These are phyloP conservation scores for Quercus alba DNA, from an alignment of 306 rosid genomes.

Conservation along the genomic window DNA sequence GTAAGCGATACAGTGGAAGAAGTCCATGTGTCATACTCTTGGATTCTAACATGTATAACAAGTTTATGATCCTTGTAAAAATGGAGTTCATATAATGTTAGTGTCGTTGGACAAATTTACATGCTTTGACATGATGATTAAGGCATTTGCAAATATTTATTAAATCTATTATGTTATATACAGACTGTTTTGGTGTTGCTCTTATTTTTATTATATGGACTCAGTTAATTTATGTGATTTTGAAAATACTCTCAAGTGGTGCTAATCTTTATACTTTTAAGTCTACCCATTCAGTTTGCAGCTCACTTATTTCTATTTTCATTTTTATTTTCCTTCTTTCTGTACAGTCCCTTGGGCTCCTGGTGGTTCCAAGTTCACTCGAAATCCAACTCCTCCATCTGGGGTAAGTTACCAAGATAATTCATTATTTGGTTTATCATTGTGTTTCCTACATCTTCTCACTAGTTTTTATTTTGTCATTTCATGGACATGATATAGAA, in stretches of 20 bases:
- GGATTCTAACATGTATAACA: not conserved
- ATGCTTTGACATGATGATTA: not conserved
- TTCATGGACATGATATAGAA: not conserved
- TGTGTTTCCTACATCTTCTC: not conserved
- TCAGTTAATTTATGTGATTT: not conserved
- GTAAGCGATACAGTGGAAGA: constrained; percentile 30
- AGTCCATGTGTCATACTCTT: not conserved
- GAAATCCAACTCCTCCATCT: constrained; percentile 87
- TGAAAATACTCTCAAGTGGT: not conserved
- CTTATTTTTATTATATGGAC: not conserved
- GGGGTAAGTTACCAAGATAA: constrained; percentile 61
- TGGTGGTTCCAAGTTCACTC: constrained; percentile 90
- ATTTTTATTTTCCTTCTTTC: not conserved
- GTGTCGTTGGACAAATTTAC: not conserved
- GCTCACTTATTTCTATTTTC: not conserved
- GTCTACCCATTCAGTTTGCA: not conserved
- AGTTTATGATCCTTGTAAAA: not conserved
- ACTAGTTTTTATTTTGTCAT: not conserved
- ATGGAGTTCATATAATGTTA: not conserved
- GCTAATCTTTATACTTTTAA: not conserved
- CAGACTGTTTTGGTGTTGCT: not conserved
- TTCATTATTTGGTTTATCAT: not conserved
- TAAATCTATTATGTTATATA: not conserved
- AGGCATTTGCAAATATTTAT: not conserved
- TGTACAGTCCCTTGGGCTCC: constrained; percentile 98